Base-by-base conservation (phyloP, 306 rosid species). In the Pterocarpus santalinus region DNA sequence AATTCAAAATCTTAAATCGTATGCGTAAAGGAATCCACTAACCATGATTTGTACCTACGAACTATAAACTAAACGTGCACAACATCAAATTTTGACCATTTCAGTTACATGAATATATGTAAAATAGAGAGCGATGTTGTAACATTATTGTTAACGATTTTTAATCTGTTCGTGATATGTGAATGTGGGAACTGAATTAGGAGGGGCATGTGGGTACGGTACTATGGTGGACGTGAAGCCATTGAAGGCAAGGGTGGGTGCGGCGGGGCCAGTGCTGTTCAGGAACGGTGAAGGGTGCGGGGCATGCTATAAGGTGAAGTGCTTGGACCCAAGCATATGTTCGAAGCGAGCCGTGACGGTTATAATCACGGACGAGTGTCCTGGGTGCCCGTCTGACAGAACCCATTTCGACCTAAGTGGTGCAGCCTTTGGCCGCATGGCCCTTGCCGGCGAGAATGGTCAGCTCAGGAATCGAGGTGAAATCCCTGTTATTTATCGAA, bases 141-240 rank as follows among this genome's bases (percentile, higher is more conserved):
- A 22, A 22, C 28, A 1, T 22, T 22, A 22, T 22, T 63, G 22
- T 28, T 38, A 66, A 5, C 46, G 35, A 8, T 8, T 39, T 10
- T 2, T 16, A 4, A 7, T 39, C 5, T 66, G 80, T 53, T 5
- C 16, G 69, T 65, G 46, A n/a, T 10, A 0, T 56, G 44, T 80
- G 73, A 67, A 0, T 56, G 44, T 75, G 33, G 8, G 65, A 36
- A 64, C n/a, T 69, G 71, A 22, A 22, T 22, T 36, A 94, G 98
- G 98, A 5, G 99, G 99, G 49, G 97, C 99, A 3, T 95, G 99
- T 65, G 99, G 99, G 67, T 95, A 95, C 44, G 97, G 99, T 0
- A 76, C 82, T 1, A 49, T 93, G 76, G 97, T 95, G 89, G 94
- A 93, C 62, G 92, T 89, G 86, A 93, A 46, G 93, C 99, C 99